Evolutionary conservation across 176 grass and related monocot species (phyloP).

Genomic region (Tuctoria greenei): DNA sequence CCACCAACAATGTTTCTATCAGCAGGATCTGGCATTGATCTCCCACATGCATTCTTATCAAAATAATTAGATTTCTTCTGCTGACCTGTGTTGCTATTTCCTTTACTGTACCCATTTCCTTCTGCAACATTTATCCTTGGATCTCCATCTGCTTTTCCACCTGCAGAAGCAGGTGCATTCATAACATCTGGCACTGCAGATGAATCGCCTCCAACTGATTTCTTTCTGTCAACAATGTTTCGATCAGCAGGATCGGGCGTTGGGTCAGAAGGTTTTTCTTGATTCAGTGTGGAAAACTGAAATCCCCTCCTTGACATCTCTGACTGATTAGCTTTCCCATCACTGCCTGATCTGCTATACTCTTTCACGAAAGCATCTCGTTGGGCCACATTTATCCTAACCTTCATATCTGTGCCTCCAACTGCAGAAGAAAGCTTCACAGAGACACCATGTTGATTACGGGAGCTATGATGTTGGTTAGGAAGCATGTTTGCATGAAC

Average conservation of each 20-base stretch:
- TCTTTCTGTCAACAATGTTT: constrained; percentile 20
- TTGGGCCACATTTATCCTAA: constrained; percentile 34
- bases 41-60: constrained; percentile 14
- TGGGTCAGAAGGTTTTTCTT: constrained; percentile 38
- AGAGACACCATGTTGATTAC: neutral
- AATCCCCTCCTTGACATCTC: constrained; percentile 29
- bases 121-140: constrained; percentile 22
- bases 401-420: neutral
- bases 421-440: constrained; percentile 16
- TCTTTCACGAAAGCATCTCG: constrained; percentile 25
- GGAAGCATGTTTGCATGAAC: neutral
- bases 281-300: constrained; percentile 31
- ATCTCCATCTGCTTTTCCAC: constrained; percentile 20
- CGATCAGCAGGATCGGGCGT: constrained; percentile 11
- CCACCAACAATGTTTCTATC: constrained; percentile 18
- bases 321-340: constrained; percentile 37
- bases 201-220: constrained; percentile 26
- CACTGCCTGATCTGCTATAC: constrained; percentile 24
- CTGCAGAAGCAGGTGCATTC: constrained; percentile 26
- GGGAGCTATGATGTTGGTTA: neutral
- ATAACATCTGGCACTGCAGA: constrained; percentile 23
- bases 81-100: neutral
- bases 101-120: constrained; percentile 1
- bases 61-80: constrained; percentile 22
- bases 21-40: constrained; percentile 12